Percentiles rank a stretch among this genome's conserved stretches.
Evolutionary conservation across 1,139 yeast genomes (phyloP).

Genomic region (Taiozyma sp.): DNA sequence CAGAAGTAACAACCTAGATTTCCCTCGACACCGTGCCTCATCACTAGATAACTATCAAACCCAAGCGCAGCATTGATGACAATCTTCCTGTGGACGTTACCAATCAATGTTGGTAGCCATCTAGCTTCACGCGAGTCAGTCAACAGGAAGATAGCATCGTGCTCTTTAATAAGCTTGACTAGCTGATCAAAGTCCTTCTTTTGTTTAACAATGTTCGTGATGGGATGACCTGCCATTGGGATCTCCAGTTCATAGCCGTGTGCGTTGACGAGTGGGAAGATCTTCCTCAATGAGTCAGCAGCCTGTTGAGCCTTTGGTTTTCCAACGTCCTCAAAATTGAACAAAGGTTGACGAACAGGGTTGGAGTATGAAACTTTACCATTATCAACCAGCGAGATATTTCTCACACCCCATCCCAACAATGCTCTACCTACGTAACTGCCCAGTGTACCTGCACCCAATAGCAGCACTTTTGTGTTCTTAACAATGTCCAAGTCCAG

Average conservation of each 20-base stretch:
- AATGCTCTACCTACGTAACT: slow-evolving; percentile 82
- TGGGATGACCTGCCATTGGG: slow-evolving; percentile 95
- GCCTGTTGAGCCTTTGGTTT: slow-evolving; percentile 70
- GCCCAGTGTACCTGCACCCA: slow-evolving; percentile 98
- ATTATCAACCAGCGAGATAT: slow-evolving; percentile 83
- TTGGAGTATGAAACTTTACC: slow-evolving; percentile 87
- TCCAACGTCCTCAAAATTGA: slow-evolving; percentile 72
- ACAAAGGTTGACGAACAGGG: slow-evolving; percentile 92
- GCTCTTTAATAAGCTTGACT: slow-evolving; percentile 47
- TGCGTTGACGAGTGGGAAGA: slow-evolving; percentile 73
- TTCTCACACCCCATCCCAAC: slow-evolving; percentile 90
- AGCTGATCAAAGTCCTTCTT: slow-evolving; percentile 46
- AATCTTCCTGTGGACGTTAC: slow-evolving; percentile 56
- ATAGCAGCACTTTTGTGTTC: slow-evolving; percentile 55
- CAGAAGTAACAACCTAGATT: slow-evolving; percentile 88
- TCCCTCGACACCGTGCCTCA: slow-evolving; percentile 70
- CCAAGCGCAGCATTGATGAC: slow-evolving; percentile 94
- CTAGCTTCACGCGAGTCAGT: slow-evolving; percentile 95
- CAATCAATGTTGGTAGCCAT: slow-evolving; percentile 90
- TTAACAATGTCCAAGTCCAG: slow-evolving; percentile 62
- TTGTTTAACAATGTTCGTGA: slow-evolving; percentile 48
- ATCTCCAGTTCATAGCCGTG: slow-evolving; percentile 63
- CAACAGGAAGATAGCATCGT: slow-evolving; percentile 72
- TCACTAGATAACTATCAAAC: slow-evolving; percentile 85
- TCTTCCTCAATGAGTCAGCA: slow-evolving; percentile 59